Base-by-base conservation (phyloP, 768 basidiomycete genomes). In the Tylopilus subfusipes region DNA sequence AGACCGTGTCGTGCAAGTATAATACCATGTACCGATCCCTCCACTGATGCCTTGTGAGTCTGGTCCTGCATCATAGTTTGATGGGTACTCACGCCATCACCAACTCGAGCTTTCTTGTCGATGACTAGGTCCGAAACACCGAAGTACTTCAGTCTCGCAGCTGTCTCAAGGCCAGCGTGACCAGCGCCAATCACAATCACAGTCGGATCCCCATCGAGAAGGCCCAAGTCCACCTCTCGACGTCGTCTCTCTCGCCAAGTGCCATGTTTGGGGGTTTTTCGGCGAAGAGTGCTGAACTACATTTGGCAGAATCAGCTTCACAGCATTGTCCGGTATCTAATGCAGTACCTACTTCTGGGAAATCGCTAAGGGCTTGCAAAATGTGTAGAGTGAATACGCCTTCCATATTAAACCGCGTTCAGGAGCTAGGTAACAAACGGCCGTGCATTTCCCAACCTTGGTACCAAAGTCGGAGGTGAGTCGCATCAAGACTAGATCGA, bases 151-250 rank as follows among this genome's bases (percentile, higher is more conserved):
- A 91, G 71, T n/a, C 85, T 75, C 2, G 85, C 85, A 0, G 87
- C 86, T 2, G 82, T 64, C 38, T 77, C 80, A 27, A 93, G 69
- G 2, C 88, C 90, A 56, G 78, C 79, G 52, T 89, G 88, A 0
- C 85, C 86, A 0, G 77, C 85, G 12, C 85, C 84, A 19, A 87
- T 70, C 22, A 88, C 72, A 27, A 89, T 65, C 11, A 86, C 88
- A 2, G 75, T 76, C 0, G 85, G 85, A 34, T 78, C 75, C 8
- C 59, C 63, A n/a, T 76, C 76, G 30, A 67, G 69, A 58, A 84
- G 84, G 29, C 77, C 50, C 16, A 44, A 24, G 29, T 77, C 50
- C 16, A 44, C 31, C 13, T 52, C 50, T 27, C 24, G 22, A 19
- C 22, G 50, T 0, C 50, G 73, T 27, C 73, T 68, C 29, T 73